Conservation (phyloP, 169 alveolate species). For the Plasmodium adleri region DNA sequence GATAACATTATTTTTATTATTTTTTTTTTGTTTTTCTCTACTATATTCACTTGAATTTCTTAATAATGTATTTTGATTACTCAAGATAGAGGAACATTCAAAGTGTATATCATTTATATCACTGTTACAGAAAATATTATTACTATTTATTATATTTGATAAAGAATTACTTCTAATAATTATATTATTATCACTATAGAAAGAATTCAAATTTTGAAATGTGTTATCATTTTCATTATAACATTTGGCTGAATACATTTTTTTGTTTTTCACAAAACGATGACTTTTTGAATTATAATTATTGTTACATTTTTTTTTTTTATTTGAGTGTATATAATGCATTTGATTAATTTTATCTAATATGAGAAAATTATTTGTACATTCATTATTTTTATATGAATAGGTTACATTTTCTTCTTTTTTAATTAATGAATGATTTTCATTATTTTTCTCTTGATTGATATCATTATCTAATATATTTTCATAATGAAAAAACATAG, state of each 20-base stretch:
- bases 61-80: neutral
- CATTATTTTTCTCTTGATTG: slow-evolving; percentile 5
- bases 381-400: neutral
- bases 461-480: slow-evolving; percentile 7
- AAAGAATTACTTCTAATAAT: neutral
- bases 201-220: slow-evolving; percentile 7
- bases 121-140: neutral
- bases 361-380: slow-evolving; percentile 1
- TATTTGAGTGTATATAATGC: slow-evolving; percentile 4
- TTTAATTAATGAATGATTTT: neutral
- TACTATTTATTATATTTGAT: slow-evolving; percentile 11
- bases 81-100: neutral
- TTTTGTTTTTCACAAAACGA: neutral
- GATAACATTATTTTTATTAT: neutral
- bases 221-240: slow-evolving; percentile 13
- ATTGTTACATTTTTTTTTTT: slow-evolving; percentile 3
- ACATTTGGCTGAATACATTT: slow-evolving; percentile 14
- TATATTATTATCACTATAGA: slow-evolving; percentile 7
- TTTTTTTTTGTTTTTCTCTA: neutral
- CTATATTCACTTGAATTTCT: neutral
- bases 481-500: neutral
- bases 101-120: slow-evolving; percentile 5
- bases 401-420: neutral
- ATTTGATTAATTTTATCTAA: slow-evolving; percentile 2
- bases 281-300: neutral